Base-by-base conservation (phyloP, 371 early-diverging fungal genomes). In the Conidiobolus incongruus region DNA sequence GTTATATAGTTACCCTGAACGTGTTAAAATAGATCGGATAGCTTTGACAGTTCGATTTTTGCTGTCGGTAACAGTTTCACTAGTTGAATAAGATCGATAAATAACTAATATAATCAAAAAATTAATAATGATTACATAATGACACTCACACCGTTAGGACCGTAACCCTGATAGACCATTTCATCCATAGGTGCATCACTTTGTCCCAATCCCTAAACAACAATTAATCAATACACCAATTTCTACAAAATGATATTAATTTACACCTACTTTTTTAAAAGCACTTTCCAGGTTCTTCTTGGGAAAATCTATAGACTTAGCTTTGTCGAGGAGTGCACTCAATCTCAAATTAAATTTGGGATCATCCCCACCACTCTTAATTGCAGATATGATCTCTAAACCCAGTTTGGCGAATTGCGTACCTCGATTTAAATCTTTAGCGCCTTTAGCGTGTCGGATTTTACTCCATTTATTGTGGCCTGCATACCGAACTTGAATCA, bases 381-480 rank as follows among this genome's bases (percentile, higher is more conserved):
- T 62, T 12, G 77, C 63, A 13, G 66, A 57, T 8, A 66, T 58
- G 38, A 80, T 72, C 51, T 70, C 71, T 3, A 67, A 52, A 3
- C 70, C 51, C 30, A 75, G 48, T 50, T 71, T 75, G 13, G 68
- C 57, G 43, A 65, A 70, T 4, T 65, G 24, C 24, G 59, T 53
- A 40, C 68, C 64, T 35, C 64, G 64, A 40, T 66, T 67, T 17
- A 61, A 59, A 49, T 72, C 70, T 32, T 61, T 61, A 16, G 61
- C 65, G 2, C 67, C 71, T 53, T 78, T 74, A 5, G 66, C 62
- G 35, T 68, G 68, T 45, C 65, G 67, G 37, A 78, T 68, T 53
- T 75, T 72, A 47, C 70, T 65, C 78, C 78, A 77, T 52, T 71
- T 66, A 48, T 67, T 70, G 43, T 72, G 75, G 7, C 73, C 76